Evolutionary conservation across 495 filamentous ascomycete species (phyloP), one percentile per base, ranked within the genome.

Genomic region (Acidomyces sp.): DNA sequence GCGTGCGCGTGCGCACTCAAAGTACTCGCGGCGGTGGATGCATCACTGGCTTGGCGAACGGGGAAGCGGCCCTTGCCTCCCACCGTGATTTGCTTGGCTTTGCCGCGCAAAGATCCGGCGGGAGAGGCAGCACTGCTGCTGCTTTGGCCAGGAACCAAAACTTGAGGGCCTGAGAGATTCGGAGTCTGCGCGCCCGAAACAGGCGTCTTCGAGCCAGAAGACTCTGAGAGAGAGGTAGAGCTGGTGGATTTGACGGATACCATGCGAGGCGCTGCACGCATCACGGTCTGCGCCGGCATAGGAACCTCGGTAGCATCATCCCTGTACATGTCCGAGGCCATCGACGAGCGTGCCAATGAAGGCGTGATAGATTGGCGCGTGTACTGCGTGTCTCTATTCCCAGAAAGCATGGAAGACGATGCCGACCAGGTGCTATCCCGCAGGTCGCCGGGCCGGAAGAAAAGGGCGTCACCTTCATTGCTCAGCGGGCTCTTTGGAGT

Each of bases 251-350:
- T 85, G 37, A 95, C 84, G 50, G 82, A 90, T 45, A 97, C 84
- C 47, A 95, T 78, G 33, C 80, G 82, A 12, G 92, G 86, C 55
- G 85, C 88, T 34, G 81, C 78, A 45, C 85, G 75, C 46, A 81
- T 77, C 39, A 80, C 80, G 32, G 85, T 86, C 49, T 86, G 84
- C 0, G 86, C 85, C 0, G 86, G 85, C 21, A 83, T 62, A 3
- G 82, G 77, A 35, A 74, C 77, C 31, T 93, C 73, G 35, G 92
- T 72, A 25, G 83, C 85, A 49, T 86, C 81, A 63, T 84, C 82
- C 46, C 85, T 75, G 58, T 93, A 95, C 22, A 92, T 82, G 3
- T 87, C 94, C 11, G 87, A 93, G 0, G 85, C 87, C 44, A 97
- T 80, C 57, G 80, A 85, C 51, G 72, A 80, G 35, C 85, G 75